phyloP scores from a whole-genome alignment of 2,329 filamentous ascomycete species.

The Colletotrichum sp. region DNA sequence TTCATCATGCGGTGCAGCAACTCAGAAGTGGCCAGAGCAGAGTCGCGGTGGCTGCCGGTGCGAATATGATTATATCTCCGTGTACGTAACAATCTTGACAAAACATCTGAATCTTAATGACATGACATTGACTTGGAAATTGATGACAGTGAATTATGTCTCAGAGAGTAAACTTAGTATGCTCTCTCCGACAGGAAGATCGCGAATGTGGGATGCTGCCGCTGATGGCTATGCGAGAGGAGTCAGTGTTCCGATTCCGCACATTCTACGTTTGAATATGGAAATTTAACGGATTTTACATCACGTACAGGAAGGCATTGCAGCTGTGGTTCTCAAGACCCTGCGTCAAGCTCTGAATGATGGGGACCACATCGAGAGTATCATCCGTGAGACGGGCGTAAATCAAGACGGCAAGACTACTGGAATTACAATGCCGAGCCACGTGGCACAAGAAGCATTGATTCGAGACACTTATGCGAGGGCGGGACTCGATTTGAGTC shows the following conservation, averaged over 20 bases:
- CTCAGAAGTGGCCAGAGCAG: slow-evolving; percentile 34
- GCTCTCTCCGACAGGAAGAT: slow-evolving; percentile 39
- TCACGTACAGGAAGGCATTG: slow-evolving; percentile 59
- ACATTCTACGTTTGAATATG: background rate
- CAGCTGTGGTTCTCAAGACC: slow-evolving; percentile 50
- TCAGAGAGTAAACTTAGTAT: slow-evolving; percentile 25
- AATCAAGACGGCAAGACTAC: slow-evolving; percentile 27
- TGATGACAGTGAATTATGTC: background rate
- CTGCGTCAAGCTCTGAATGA: slow-evolving; percentile 45
- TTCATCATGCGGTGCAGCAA: slow-evolving; percentile 44
- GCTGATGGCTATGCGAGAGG: slow-evolving; percentile 59
- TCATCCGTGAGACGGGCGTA: slow-evolving; percentile 27
- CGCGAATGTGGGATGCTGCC: slow-evolving; percentile 43
- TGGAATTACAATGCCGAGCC: slow-evolving; percentile 41
- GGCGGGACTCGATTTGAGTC: slow-evolving; percentile 5
- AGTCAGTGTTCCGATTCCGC: slow-evolving; percentile 46
- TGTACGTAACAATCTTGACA: background rate
- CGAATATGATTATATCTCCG: slow-evolving; percentile 24
- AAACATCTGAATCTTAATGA: background rate
- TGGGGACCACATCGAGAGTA: slow-evolving; percentile 28
- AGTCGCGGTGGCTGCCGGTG: slow-evolving; percentile 30
- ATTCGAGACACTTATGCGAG: slow-evolving; percentile 31
- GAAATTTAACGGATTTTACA: slow-evolving; percentile 36
- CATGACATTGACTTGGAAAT: background rate
- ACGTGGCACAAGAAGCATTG: slow-evolving; percentile 28